Percentiles rank a stretch among this genome's conserved stretches.
These are phyloP conservation scores for Colletotrichum sp. DNA, from an alignment of 2,329 filamentous ascomycete species.

Conservation along the genomic window DNA sequence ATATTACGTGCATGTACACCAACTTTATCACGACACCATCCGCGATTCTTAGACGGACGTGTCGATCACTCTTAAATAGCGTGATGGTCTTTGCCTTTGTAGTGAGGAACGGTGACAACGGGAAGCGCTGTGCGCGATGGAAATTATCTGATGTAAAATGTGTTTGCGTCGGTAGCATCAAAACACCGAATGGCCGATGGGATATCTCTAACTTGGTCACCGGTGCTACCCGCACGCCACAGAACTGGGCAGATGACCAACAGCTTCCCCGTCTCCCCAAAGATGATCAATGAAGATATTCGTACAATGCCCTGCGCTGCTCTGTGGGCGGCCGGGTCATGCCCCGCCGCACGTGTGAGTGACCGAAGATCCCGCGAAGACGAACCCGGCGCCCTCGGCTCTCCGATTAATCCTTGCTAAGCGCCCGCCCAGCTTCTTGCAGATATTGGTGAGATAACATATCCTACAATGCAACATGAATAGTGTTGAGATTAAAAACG, in stretches of 20 bases:
- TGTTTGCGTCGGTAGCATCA: neutral
- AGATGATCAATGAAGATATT: neutral
- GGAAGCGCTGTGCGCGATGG: neutral
- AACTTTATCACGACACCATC: neutral
- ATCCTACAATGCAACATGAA: neutral
- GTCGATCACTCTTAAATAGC: neutral
- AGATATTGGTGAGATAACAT: neutral
- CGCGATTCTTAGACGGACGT: neutral
- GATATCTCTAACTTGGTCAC: neutral
- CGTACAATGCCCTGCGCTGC: neutral
- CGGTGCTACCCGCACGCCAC: neutral
- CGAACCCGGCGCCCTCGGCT: neutral
- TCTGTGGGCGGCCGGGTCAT: neutral
- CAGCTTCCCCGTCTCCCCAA: accelerated
- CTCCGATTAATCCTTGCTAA: neutral
- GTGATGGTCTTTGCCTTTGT: accelerated
- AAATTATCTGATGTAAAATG: neutral
- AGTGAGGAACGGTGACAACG: neutral
- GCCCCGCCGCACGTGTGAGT: neutral
- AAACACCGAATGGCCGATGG: neutral
- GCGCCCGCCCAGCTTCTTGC: neutral
- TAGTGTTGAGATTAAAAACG: neutral
- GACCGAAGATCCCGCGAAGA: neutral
- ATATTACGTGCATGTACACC: neutral
- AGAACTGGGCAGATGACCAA: neutral